Percentiles rank a stretch among this genome's conserved stretches.
phyloP scores from a whole-genome alignment of 768 basidiomycete genomes.

The Lactarius pseudohatsudake region DNA sequence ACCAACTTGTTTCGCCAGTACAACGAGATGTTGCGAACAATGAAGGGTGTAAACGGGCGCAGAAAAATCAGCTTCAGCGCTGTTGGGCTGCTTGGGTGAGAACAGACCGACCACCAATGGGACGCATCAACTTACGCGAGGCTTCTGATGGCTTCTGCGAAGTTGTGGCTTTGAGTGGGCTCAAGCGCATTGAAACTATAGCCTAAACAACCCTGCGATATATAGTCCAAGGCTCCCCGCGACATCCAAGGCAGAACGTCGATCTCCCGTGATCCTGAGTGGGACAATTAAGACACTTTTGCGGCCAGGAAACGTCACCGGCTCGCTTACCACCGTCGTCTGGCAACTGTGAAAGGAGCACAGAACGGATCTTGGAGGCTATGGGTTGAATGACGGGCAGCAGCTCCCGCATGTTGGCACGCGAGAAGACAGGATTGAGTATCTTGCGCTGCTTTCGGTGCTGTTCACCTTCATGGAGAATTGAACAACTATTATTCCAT shows the following conservation, averaged over 20 bases:
- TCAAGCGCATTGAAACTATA: slow-evolving; percentile 38
- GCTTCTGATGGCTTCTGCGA: slow-evolving; percentile 35
- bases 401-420: slow-evolving; percentile 30
- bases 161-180: slow-evolving; percentile 32
- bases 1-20: slow-evolving; percentile 35
- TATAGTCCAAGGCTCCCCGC: slow-evolving; percentile 39
- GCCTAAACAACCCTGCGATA: slow-evolving; percentile 38
- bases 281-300: neutral
- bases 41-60: slow-evolving; percentile 30
- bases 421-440: slow-evolving; percentile 34
- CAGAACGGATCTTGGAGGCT: slow-evolving; percentile 33
- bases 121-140: slow-evolving; percentile 34
- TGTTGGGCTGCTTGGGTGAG: neutral
- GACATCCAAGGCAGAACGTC: slow-evolving; percentile 38
- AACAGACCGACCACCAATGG: neutral
- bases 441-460: slow-evolving; percentile 34
- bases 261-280: slow-evolving; percentile 35
- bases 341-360: slow-evolving; percentile 31
- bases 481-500: neutral
- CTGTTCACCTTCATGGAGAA: slow-evolving; percentile 30
- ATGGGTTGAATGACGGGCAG: slow-evolving; percentile 36
- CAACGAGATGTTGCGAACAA: slow-evolving; percentile 34
- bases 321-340: slow-evolving; percentile 25
- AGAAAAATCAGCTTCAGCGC: neutral
- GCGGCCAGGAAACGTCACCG: neutral